These are phyloP conservation scores for Medicago arabica DNA, from an alignment of 306 rosid genomes.

Conservation along the genomic window DNA sequence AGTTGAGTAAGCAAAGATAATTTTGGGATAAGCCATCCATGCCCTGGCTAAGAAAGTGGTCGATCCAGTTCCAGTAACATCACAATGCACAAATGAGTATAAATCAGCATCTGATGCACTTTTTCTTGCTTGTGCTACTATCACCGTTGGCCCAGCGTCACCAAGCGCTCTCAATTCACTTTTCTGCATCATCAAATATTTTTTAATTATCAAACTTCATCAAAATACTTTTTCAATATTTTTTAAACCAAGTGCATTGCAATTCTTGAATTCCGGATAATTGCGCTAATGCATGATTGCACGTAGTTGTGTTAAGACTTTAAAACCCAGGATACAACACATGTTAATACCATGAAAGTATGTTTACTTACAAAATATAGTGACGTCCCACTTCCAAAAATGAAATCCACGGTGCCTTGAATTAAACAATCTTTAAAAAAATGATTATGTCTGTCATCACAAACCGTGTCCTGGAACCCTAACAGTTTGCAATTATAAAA, in stretches of 20 bases:
- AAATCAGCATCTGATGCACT: slow-evolving; percentile 1
- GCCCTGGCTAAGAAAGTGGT: slow-evolving; percentile 61
- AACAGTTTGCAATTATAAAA: neutral
- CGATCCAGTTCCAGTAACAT: slow-evolving; percentile 44
- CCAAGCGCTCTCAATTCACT: slow-evolving; percentile 42
- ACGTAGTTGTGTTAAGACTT: neutral
- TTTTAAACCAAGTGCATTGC: too few species aligned
- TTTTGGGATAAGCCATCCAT: slow-evolving; percentile 54
- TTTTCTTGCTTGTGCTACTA: slow-evolving; percentile 64
- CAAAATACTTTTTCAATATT: too few species aligned
- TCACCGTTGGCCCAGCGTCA: slow-evolving; percentile 32
- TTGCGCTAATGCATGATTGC: too few species aligned
- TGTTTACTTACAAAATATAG: slow-evolving; percentile 35
- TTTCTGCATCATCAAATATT: slow-evolving; percentile 44
- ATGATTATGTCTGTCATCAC: slow-evolving; percentile 37
- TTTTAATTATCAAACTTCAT: too few species aligned
- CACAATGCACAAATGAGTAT: slow-evolving; percentile 64
- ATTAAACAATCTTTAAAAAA: slow-evolving; percentile 32
- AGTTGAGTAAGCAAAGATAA: slow-evolving; percentile 50
- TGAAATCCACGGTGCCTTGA: slow-evolving; percentile 37
- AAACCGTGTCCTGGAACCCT: slow-evolving; percentile 37
- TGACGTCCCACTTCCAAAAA: slow-evolving; percentile 44
- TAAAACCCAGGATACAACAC: too few species aligned
- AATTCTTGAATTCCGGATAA: too few species aligned
- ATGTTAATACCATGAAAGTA: too few species aligned